Evolutionary conservation across 805 yeast genomes (phyloP).

Genomic region (Ogataea populi-albae): DNA sequence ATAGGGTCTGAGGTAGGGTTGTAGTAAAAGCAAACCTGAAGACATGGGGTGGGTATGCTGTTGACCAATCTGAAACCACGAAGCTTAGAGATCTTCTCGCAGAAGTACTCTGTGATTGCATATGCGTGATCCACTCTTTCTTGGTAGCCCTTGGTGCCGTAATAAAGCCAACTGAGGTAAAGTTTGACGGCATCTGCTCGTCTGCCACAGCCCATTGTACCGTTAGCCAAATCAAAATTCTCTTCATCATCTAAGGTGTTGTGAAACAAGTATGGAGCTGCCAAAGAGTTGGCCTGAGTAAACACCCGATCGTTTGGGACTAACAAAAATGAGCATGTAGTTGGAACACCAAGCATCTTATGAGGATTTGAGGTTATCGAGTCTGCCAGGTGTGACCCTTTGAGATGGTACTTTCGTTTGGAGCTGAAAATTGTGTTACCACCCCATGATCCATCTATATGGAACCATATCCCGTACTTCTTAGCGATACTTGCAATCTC

Average conservation of each 20-base stretch:
- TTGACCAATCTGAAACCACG: constrained; percentile 56
- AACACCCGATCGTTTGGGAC: constrained; percentile 66
- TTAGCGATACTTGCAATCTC: constrained; percentile 54
- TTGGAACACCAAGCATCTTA: constrained; percentile 86
- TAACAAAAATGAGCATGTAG: constrained; percentile 68
- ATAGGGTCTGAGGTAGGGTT: constrained; percentile 37
- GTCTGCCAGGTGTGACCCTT: constrained; percentile 65
- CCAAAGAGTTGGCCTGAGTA: constrained; percentile 68
- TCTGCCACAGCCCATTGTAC: constrained; percentile 91
- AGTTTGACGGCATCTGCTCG: constrained; percentile 78
- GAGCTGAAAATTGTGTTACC: constrained; percentile 74
- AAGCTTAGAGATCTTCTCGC: constrained; percentile 36
- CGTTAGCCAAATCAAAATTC: constrained; percentile 76
- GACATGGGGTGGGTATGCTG: constrained; percentile 63
- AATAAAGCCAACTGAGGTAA: constrained; percentile 78
- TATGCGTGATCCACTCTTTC: constrained; percentile 72
- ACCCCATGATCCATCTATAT: constrained; percentile 90
- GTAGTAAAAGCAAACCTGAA: constrained; percentile 82
- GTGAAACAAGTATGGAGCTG: constrained; percentile 82
- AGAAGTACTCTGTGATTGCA: constrained; percentile 60
- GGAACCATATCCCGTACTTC: constrained; percentile 65
- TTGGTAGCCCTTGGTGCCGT: constrained; percentile 65
- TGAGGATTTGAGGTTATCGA: constrained; percentile 83
- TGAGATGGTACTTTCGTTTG: constrained; percentile 42
- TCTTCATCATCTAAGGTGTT: constrained; percentile 47